Evolutionary conservation across 148 eudicot genomes (phyloP).

Genomic region (Vaccinium corymbosum): DNA sequence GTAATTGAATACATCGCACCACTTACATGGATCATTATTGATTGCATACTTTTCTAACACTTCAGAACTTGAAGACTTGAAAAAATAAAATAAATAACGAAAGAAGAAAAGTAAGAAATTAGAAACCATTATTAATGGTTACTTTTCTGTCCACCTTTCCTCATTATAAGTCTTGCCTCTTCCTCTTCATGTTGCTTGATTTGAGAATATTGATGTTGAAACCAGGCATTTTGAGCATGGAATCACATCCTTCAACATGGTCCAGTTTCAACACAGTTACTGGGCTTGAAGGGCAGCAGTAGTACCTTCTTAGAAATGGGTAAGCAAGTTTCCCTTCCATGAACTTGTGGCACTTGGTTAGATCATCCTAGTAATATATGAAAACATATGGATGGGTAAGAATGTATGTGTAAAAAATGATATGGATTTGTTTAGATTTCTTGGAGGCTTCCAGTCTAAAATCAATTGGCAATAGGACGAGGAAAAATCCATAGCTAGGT

Average conservation of each 20-base stretch:
- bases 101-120: background rate
- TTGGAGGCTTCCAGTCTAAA: too few relatives aligned
- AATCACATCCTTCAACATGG: slow-evolving; percentile 9
- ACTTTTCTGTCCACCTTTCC: background rate
- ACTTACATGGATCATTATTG: background rate
- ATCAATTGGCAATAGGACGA: too few relatives aligned
- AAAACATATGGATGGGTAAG: background rate
- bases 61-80: background rate
- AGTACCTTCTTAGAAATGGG: background rate
- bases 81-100: background rate
- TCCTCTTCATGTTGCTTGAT: slow-evolving; percentile 14
- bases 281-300: slow-evolving; percentile 30
- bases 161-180: slow-evolving; percentile 10
- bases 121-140: too few relatives aligned
- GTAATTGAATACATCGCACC: background rate
- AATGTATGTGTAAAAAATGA: too few relatives aligned
- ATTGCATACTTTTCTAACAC: background rate
- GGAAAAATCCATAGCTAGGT: too few relatives aligned
- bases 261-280: slow-evolving; percentile 31
- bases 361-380: slow-evolving; percentile 16
- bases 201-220: background rate
- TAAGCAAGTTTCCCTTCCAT: slow-evolving; percentile 14
- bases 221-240: background rate
- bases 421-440: too few relatives aligned
- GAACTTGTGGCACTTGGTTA: slow-evolving; percentile 25